A percentile compares a stretch with the other conserved stretches of the same genome.
These are phyloP conservation scores for Beta corolliflora DNA, from an alignment of 179 eudicot genomes.

Conservation along the genomic window DNA sequence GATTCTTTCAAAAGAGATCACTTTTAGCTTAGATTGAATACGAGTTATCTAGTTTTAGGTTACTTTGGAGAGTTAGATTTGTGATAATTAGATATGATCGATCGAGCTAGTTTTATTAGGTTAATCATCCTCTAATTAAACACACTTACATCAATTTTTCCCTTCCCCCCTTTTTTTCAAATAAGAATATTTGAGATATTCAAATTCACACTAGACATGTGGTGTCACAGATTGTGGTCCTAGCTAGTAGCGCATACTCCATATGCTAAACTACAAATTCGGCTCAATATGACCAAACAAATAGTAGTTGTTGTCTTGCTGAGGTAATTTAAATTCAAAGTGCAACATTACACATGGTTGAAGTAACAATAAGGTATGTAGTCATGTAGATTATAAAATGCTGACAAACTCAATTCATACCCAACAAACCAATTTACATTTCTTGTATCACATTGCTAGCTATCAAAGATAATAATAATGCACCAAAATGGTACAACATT, in stretches of 20 bases:
- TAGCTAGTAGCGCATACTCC: neutral
- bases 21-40: no score
- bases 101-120: no score
- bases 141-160: neutral
- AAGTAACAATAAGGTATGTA: constrained; percentile 10
- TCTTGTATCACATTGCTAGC: constrained; percentile 12
- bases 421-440: constrained; percentile 28
- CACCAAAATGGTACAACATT: constrained; percentile 25
- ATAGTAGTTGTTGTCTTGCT: no score
- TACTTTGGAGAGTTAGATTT: no score
- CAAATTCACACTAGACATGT: neutral
- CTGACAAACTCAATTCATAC: neutral
- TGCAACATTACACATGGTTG: constrained; percentile 12
- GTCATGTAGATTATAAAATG: neutral
- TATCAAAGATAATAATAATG: neutral
- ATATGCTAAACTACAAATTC: neutral
- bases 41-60: no score
- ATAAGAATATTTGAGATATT: neutral
- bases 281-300: neutral
- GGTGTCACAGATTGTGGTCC: constrained; percentile 8
- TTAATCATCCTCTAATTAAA: no score
- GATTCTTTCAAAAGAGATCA: no score
- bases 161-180: neutral
- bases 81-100: no score
- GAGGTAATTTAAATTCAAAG: constrained; percentile 9